phyloP scores from a whole-genome alignment of 2,329 filamentous ascomycete species.

The Trichoderma guizhouense region DNA sequence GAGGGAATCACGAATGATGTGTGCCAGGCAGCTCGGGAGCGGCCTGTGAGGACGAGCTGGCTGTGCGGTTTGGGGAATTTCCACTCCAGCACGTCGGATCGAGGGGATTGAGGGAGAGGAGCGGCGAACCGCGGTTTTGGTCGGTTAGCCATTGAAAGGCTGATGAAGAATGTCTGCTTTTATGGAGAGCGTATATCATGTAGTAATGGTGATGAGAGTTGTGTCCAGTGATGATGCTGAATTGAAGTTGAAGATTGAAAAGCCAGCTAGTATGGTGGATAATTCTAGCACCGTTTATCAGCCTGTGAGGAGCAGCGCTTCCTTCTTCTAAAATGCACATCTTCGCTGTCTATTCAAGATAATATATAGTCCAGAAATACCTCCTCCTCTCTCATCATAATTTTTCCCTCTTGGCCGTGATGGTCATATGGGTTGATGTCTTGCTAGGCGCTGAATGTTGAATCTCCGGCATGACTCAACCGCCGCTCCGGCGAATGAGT shows the following conservation, averaged over 20 bases:
- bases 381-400: rapidly evolving
- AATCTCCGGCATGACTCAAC: neutral
- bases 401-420: neutral
- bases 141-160: neutral
- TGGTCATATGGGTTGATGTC: neutral
- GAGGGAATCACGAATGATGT: conserved; percentile 50
- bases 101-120: conserved; percentile 41
- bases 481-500: neutral
- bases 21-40: conserved; percentile 49
- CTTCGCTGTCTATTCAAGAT: neutral
- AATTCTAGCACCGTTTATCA: neutral
- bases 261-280: neutral
- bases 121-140: conserved; percentile 36
- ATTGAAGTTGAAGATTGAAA: neutral
- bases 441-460: neutral
- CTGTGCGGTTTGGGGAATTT: conserved; percentile 42
- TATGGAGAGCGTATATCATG: neutral
- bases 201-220: neutral
- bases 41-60: conserved; percentile 43
- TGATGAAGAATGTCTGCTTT: neutral
- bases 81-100: conserved; percentile 46
- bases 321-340: neutral
- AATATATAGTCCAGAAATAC: neutral
- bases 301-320: rapidly evolving
- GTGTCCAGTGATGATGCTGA: neutral